Evolutionary conservation across 148 eudicot species (phyloP), one percentile per base, ranked within the genome.

Genomic region (Cornus kousa): DNA sequence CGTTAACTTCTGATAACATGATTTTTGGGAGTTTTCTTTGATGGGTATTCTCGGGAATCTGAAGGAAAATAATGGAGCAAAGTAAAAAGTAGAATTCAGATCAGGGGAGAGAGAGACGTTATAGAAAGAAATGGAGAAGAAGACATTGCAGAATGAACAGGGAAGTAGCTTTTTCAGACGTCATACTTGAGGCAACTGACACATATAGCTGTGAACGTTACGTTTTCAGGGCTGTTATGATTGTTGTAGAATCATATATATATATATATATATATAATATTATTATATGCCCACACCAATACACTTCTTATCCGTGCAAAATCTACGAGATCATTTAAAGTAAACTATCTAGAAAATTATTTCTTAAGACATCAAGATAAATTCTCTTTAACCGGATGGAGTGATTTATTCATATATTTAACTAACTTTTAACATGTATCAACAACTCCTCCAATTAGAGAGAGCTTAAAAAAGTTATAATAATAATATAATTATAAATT

Each of bases 1-100:
- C 83, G 37, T 83, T 83, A 50, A 67, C 77, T 28, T 74, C 72
- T 31, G 90, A 82, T 24, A 83, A 66, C 90, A 88, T 85, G 31
- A 74, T 78, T 82, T 31, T 20, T 20, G 13, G 20, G 32, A 7
- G 43, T 66, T 28, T 28, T 3, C 23, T 19, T 43, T 33, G 31
- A 3, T 50, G 16, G 73, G 60, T 39, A 10, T 19, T 9, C 23
- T 65, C 48, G 70, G 80, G 35, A 19, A 53, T 23, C n/a, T 31
- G 17, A 23, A 59, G 72, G 73, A 75, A 73, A 73, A 23, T 5
- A 72, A 55, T 40, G 68, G 53, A 22, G 68, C 24, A 73, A 55
- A 68, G 35, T 4, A 48, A 48, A 8, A 48, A 48, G 53, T 11
- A 48, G 53, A 11, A 11, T 48, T 48, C 53, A 48, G 53, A 48